A percentile compares a stretch with the other conserved stretches of the same genome.
Evolutionary conservation across 345 rosid species (phyloP).

Genomic region (Combretum micranthum): DNA sequence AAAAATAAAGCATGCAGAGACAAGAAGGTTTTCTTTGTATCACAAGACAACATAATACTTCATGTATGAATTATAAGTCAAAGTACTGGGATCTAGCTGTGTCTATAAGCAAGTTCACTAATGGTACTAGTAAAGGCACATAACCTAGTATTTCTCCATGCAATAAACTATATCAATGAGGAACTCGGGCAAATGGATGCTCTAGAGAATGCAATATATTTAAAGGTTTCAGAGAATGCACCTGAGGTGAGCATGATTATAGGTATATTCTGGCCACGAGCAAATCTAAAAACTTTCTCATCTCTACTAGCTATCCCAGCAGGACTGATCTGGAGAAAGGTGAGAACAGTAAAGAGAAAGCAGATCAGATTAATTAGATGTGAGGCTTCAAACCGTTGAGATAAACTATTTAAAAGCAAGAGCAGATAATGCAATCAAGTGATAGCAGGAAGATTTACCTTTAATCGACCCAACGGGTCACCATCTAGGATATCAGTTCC

Average conservation of each 20-base stretch:
- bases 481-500: slow-evolving; percentile 97
- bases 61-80: too few species aligned
- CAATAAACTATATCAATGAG: too few species aligned
- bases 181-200: too few species aligned
- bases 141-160: too few species aligned
- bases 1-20: too few species aligned
- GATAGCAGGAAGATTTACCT: slow-evolving; percentile 36
- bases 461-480: slow-evolving; percentile 82
- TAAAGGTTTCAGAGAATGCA: slow-evolving; percentile 6
- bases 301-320: slow-evolving; percentile 69
- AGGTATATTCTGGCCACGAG: slow-evolving; percentile 67
- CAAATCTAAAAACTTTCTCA: slow-evolving; percentile 77
- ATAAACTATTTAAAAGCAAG: background rate
- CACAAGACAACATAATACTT: too few species aligned
- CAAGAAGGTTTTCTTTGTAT: too few species aligned
- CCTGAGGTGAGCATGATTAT: slow-evolving; percentile 94
- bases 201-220: too few species aligned
- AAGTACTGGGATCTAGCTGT: too few species aligned
- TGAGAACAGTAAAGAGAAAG: slow-evolving; percentile 1
- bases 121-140: too few species aligned
- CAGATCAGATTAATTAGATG: background rate
- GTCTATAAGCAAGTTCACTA: too few species aligned
- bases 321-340: slow-evolving; percentile 59
- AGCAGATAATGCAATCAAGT: background rate
- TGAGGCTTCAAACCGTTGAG: background rate